phyloP scores from a whole-genome alignment of 108 stramenopile genomes.

The Cyclotella choctawhatcheeana region DNA sequence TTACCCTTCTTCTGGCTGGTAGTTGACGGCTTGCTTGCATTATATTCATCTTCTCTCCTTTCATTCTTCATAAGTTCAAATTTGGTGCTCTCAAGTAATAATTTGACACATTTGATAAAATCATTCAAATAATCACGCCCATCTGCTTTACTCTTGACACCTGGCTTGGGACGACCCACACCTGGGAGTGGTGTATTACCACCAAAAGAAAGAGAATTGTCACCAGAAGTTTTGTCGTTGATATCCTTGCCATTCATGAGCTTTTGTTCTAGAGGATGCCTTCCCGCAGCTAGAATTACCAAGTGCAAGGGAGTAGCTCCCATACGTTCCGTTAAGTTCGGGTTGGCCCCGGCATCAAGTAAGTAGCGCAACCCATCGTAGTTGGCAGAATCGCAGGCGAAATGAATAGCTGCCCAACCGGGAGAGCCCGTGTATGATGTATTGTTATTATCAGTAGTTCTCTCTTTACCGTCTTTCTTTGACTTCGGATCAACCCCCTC shows the following conservation, averaged over 20 bases:
- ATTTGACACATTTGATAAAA: constrained; percentile 16
- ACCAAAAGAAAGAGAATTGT: neutral
- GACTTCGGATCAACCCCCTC: constrained; percentile 4
- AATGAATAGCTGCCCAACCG: constrained; percentile 26
- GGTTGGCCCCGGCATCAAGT: constrained; percentile 34
- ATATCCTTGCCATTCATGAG: neutral
- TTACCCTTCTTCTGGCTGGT: neutral
- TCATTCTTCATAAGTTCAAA: constrained; percentile 23
- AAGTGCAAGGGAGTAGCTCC: constrained; percentile 22
- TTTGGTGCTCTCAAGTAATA: constrained; percentile 4
- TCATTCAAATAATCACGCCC: constrained; percentile 2
- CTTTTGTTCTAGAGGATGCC: constrained; percentile 13
- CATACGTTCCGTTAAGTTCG: constrained; percentile 25
- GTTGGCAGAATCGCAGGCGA: constrained; percentile 16
- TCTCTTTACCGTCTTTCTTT: neutral
- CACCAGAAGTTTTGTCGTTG: neutral
- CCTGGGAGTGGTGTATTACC: neutral
- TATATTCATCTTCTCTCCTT: constrained; percentile 17
- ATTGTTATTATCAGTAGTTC: neutral
- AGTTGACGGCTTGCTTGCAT: constrained; percentile 1
- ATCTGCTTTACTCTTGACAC: neutral
- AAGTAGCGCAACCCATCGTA: constrained; percentile 20
- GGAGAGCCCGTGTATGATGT: neutral
- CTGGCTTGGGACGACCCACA: neutral
- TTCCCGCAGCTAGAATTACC: constrained; percentile 17